Evolutionary conservation across 2,329 filamentous ascomycete genomes (phyloP), one percentile per base, ranked within the genome.

Genomic region (Lasiodiplodia gonubiensis): DNA sequence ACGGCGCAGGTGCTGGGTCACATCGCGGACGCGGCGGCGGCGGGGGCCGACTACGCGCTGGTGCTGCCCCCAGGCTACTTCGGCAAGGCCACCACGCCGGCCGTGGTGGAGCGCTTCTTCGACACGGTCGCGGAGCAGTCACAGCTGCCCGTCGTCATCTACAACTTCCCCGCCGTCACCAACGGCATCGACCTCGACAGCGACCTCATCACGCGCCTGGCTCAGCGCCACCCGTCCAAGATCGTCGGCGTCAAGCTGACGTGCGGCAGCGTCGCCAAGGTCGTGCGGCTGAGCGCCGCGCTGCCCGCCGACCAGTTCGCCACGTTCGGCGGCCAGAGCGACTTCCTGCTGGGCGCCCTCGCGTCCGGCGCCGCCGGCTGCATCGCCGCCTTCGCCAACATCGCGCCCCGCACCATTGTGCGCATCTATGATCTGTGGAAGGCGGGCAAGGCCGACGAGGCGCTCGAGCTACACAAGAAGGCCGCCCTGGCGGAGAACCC

Each of bases 231-330:
- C 74, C 79, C 83, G 51, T 53, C 66, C 46, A 91, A 90, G 70
- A 90, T 92, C 70, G 86, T 90, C 61, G 90, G 89, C 35, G 87
- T 89, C 64, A 92, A 92, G 80, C 80, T 92, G 66, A 92, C 90
- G 2, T 92, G 90, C 73, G 90, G 89, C n/a, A 89, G 87, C 71
- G 90, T 91, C 37, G 90, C 88, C 68, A 92, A 92, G 78, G 85
- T 92, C 59, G 87, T 88, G 4, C 83, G 90, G 10, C 83, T 93
- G 4, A 82, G 84, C 0, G 82, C 84, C 2, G 77, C 79, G 27
- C 79, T 85, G 68, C 76, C 83, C 0, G 77, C 84, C 0, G 81
- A 85, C 2, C 76, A 83, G 12, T 93, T 93, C 73, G 86, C 89
- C 1, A 86, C 88, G 0, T 92, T 88, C 72, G 90, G 89, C 0